Base-by-base conservation (phyloP, 306 rosid genomes). In the Malus fusca region DNA sequence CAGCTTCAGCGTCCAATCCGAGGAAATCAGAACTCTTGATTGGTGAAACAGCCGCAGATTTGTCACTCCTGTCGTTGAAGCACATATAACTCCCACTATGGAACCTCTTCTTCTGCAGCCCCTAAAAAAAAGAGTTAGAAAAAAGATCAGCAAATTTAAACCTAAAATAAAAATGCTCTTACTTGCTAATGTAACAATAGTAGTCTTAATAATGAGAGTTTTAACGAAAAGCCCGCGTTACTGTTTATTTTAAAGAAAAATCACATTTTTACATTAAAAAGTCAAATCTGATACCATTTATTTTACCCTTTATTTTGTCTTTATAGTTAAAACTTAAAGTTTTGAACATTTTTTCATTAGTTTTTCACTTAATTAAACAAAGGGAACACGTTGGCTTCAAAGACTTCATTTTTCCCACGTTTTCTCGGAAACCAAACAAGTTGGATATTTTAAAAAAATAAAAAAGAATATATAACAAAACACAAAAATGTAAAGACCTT, bases 81-180 rank as follows among this genome's bases (percentile, higher is more conserved):
- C 69, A 78, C 72, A 21, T 72, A 25, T 25, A 73, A 51, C 15
- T 80, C 28, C 74, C 78, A 22, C 73, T 76, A 23, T 68, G 79
- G 82, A 78, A 78, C 22, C 86, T 84, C 81, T 84, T 87, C 84
- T 86, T 92, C 96, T 92, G 80, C 23, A 46, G 72, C 52, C 18
- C 11, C 13, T 30, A 67, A 12, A 51, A 58, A 58, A 35, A 73
- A 28, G n/a, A 60, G 13, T 18, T 23, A 40, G 1, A 61, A 74
- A 62, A 8, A 2, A 31, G 66, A 80, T 31, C 4, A 56, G 51
- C 7, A 40, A n/a, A 63, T n/a, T 21, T 42, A 21, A 53, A 5
- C 25, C 4, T 52, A 28, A 51, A 30, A 30, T 33, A 69, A 59
- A 25, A 9, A 46, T 1, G 53, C 53, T 46, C 53, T 14, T 14